Percentiles rank a stretch among this genome's conserved stretches.
Conservation (phyloP, 202 grass and related monocot genomes). For the Zoysia matrella region DNA sequence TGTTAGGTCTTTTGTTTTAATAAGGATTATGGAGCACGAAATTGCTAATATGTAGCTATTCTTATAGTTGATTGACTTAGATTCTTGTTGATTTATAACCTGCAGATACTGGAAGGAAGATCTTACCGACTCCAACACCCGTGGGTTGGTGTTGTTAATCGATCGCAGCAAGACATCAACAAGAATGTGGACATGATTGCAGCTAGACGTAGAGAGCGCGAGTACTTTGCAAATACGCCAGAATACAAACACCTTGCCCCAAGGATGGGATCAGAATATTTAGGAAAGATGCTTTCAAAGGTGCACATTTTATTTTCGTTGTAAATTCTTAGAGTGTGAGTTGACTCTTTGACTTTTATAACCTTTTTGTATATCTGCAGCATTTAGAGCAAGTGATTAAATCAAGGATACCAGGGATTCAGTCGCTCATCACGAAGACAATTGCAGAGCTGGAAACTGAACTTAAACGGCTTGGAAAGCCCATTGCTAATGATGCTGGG, state of each 20-base stretch:
- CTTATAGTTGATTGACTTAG: too few species aligned
- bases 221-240: constrained; percentile 83
- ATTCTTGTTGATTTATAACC: too few species aligned
- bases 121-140: constrained; percentile 75
- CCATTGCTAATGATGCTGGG: constrained; percentile 91
- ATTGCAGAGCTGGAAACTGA: constrained; percentile 90
- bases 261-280: constrained; percentile 92
- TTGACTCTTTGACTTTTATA: too few species aligned
- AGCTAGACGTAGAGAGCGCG: constrained; percentile 80
- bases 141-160: constrained; percentile 97
- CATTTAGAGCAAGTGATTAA: constrained; percentile 92
- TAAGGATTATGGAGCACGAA: too few species aligned
- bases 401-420: constrained; percentile 88
- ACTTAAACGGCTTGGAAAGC: constrained; percentile 88
- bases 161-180: constrained; percentile 91
- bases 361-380: constrained; percentile 41
- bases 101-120: constrained; percentile 92
- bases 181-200: constrained; percentile 96
- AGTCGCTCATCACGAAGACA: constrained; percentile 96
- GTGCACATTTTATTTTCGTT: constrained; percentile 28
- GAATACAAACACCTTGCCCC: constrained; percentile 86
- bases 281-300: constrained; percentile 94
- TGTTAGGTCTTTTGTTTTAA: too few species aligned
- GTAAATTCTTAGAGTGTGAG: too few species aligned
- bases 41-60: too few species aligned